A percentile compares a stretch with the other conserved stretches of the same genome.
phyloP scores from a whole-genome alignment of 768 basidiomycete genomes.

The Russula brevipes region DNA sequence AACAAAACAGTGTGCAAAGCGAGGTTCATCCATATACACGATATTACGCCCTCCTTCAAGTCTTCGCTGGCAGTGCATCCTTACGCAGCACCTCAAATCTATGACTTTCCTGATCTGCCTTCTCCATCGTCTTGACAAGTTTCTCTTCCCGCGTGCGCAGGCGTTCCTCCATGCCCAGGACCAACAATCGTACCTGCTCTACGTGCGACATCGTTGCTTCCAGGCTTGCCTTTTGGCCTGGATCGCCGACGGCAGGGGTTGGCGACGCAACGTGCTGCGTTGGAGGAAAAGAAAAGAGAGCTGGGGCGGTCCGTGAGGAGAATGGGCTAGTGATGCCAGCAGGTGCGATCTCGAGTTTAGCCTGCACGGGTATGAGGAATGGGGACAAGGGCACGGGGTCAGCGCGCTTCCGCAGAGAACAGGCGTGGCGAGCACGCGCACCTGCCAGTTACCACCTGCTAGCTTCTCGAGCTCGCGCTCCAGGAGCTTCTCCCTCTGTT shows the following conservation, averaged over 20 bases:
- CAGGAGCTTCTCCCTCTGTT: conserved; percentile 68
- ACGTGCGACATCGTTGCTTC: conserved; percentile 53
- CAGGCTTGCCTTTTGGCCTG: conserved; percentile 23
- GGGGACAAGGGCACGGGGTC: conserved; percentile 13
- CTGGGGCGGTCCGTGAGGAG: conserved; percentile 29
- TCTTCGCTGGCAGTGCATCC: conserved; percentile 7
- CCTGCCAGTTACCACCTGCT: conserved; percentile 83
- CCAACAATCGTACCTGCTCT: conserved; percentile 61
- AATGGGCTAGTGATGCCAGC: conserved; percentile 29
- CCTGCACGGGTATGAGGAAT: conserved; percentile 31
- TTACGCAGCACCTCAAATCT: conserved; percentile 48
- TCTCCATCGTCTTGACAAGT: conserved; percentile 52
- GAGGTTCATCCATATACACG: neutral
- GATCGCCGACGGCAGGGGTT: neutral
- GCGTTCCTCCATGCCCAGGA: conserved; percentile 73
- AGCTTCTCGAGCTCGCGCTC: conserved; percentile 66
- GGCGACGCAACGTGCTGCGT: neutral
- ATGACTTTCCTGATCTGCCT: conserved; percentile 54
- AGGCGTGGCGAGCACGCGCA: conserved; percentile 29
- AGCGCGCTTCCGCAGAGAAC: neutral
- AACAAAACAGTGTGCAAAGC: conserved; percentile 9
- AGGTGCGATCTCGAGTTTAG: conserved; percentile 37
- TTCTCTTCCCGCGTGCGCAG: conserved; percentile 59
- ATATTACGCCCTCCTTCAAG: conserved; percentile 4
- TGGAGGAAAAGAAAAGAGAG: conserved; percentile 31